A percentile compares a stretch with the other conserved stretches of the same genome.
Evolutionary conservation across 805 yeast genomes (phyloP).

Genomic region (Spathaspora boniae): DNA sequence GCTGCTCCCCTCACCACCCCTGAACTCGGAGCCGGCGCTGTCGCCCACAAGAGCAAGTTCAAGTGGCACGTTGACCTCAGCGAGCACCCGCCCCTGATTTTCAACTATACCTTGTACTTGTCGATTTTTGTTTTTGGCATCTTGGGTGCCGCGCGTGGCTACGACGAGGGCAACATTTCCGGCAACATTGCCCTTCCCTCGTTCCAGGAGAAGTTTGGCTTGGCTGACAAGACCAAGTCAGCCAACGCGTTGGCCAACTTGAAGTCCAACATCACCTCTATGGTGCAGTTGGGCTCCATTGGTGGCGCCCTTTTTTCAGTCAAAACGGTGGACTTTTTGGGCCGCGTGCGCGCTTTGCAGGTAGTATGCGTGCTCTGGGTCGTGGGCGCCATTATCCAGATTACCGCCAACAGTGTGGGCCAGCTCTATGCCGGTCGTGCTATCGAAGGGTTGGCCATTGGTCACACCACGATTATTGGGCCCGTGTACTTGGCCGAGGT

Average conservation of each 20-base stretch:
- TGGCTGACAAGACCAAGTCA: conserved; percentile 34
- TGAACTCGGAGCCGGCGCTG: background rate
- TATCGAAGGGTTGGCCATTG: conserved; percentile 50
- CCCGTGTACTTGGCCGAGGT: conserved; percentile 51
- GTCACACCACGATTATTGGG: conserved; percentile 52
- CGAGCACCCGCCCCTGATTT: conserved; percentile 36
- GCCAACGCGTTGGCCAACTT: conserved; percentile 35
- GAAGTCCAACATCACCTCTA: conserved; percentile 50
- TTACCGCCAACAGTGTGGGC: conserved; percentile 40
- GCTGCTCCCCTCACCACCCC: background rate
- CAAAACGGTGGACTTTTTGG: conserved; percentile 43
- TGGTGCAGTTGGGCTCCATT: conserved; percentile 54
- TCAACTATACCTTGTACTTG: conserved; percentile 40
- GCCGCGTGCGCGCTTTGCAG: conserved; percentile 47
- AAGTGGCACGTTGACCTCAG: conserved; percentile 19
- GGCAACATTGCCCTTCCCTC: conserved; percentile 42
- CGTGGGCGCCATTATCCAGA: conserved; percentile 43
- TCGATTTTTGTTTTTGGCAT: conserved; percentile 49
- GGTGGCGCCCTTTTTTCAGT: conserved; percentile 41
- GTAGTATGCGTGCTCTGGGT: conserved; percentile 41
- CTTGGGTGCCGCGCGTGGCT: conserved; percentile 53
- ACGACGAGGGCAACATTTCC: conserved; percentile 50
- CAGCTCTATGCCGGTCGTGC: conserved; percentile 53
- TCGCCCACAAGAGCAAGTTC: conserved; percentile 7
- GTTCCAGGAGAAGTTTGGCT: conserved; percentile 41